A percentile compares a stretch with the other conserved stretches of the same genome.
Evolutionary conservation across 1,284 basidiomycete genomes (phyloP).

Genomic region (Quambalaria eucalypti): DNA sequence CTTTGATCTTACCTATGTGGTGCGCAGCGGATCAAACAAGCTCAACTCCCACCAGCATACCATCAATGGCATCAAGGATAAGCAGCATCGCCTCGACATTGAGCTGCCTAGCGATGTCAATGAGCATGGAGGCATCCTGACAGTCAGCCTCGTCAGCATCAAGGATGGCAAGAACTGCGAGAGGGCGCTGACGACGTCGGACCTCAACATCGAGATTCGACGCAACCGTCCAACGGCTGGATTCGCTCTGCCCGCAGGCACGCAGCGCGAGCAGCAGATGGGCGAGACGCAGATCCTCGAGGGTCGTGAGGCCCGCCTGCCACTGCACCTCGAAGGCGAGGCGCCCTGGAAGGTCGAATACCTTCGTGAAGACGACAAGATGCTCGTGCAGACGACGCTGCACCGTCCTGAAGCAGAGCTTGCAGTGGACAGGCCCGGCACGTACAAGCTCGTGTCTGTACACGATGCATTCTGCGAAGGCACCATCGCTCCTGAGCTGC

Average conservation of each 20-base stretch:
- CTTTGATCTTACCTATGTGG: constrained; percentile 37
- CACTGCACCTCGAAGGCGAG: constrained; percentile 43
- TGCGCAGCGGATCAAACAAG: constrained; percentile 10
- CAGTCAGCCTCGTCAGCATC: constrained; percentile 70
- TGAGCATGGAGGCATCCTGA: constrained; percentile 65
- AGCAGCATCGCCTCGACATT: constrained; percentile 40
- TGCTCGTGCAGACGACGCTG: constrained; percentile 50
- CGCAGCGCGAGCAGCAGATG: constrained; percentile 48
- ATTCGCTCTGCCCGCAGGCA: constrained; percentile 60
- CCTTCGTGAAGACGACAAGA: constrained; percentile 53
- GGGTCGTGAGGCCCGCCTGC: constrained; percentile 56
- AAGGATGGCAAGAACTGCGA: constrained; percentile 84
- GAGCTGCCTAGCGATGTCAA: constrained; percentile 52
- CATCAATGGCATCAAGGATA: constrained; percentile 33
- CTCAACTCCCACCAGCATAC: constrained; percentile 13
- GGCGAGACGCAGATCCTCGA: constrained; percentile 62
- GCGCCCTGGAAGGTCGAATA: constrained; percentile 61
- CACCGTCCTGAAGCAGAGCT: constrained; percentile 64
- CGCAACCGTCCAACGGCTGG: constrained; percentile 75
- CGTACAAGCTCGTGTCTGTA: constrained; percentile 67
- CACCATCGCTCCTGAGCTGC: constrained; percentile 56
- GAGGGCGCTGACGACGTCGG: constrained; percentile 64
- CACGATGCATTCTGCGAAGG: constrained; percentile 77
- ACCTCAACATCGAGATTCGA: constrained; percentile 79
- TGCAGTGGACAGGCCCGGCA: constrained; percentile 60